Percentiles rank a stretch among this genome's conserved stretches.
These are phyloP conservation scores for Trichocladium antarcticum DNA, from an alignment of 495 filamentous ascomycete genomes.

Conservation along the genomic window DNA sequence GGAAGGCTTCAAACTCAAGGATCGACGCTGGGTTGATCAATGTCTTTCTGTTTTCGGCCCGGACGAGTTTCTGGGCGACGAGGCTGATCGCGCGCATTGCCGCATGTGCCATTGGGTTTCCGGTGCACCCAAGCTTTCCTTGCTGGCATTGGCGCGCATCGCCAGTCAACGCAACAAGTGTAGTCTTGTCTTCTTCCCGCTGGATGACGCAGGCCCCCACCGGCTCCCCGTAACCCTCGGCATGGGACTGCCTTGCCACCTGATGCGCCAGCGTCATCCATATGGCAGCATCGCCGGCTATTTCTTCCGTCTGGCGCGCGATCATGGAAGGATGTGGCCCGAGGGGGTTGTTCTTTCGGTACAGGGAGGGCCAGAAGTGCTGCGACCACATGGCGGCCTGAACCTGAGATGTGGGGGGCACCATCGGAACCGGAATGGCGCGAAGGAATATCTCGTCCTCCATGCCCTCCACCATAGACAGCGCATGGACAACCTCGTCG, in stretches of 20 bases:
- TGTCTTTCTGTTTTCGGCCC: conserved; percentile 28
- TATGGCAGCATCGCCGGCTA: conserved; percentile 42
- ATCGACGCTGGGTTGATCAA: conserved; percentile 15
- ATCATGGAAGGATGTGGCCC: conserved; percentile 58
- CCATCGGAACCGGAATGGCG: conserved; percentile 54
- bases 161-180: conserved; percentile 60
- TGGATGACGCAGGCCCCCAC: conserved; percentile 81
- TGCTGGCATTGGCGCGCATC: conserved; percentile 60
- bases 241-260: conserved; percentile 47
- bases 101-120: conserved; percentile 71
- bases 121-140: conserved; percentile 34
- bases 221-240: conserved; percentile 49
- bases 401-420: conserved; percentile 59
- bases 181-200: conserved; percentile 28
- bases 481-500: conserved; percentile 27
- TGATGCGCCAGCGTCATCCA: conserved; percentile 60
- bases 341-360: conserved; percentile 71
- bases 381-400: conserved; percentile 70
- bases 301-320: conserved; percentile 44
- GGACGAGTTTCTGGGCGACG: conserved; percentile 60
- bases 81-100: conserved; percentile 80
- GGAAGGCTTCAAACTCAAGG: conserved; percentile 38
- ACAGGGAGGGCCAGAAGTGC: conserved; percentile 77
- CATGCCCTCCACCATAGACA: conserved; percentile 28
- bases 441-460: conserved; percentile 39